These are phyloP conservation scores for Lactarius akahatsu DNA, from an alignment of 768 basidiomycete species.

Conservation along the genomic window DNA sequence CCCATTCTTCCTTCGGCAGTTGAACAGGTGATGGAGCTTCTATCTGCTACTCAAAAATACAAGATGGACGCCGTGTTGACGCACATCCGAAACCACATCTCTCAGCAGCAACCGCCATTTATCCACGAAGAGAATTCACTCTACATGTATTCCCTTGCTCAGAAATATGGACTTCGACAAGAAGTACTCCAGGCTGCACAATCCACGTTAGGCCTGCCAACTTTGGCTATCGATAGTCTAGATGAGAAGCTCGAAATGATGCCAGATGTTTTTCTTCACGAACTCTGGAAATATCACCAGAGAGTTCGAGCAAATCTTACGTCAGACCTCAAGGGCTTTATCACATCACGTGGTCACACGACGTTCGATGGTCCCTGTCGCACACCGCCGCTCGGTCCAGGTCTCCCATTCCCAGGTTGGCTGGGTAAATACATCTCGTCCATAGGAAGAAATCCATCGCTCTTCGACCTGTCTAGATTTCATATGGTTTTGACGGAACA, in stretches of 20 bases:
- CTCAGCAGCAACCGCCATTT: conserved; percentile 1
- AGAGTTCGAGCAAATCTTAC: background rate
- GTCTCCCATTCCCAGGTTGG: background rate
- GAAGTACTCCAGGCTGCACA: conserved; percentile 14
- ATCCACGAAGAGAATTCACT: background rate
- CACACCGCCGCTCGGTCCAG: background rate
- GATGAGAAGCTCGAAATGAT: background rate
- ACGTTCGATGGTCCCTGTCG: background rate
- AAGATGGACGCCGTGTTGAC: conserved; percentile 9
- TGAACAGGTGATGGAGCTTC: conserved; percentile 11
- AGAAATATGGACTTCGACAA: conserved; percentile 8
- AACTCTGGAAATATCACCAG: conserved; percentile 15
- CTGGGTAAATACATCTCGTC: background rate
- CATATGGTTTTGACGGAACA: background rate
- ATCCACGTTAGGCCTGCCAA: background rate
- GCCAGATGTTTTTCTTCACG: background rate
- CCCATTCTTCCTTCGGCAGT: conserved; percentile 4
- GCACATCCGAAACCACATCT: conserved; percentile 3
- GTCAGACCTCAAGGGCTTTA: background rate
- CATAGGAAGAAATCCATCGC: background rate
- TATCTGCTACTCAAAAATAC: conserved; percentile 8
- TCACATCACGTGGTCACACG: background rate
- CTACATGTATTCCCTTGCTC: conserved; percentile 1
- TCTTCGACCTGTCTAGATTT: background rate
- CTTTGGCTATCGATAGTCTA: background rate